A percentile compares a stretch with the other conserved stretches of the same genome.
Evolutionary conservation across 78 protist genomes (phyloP).

Genomic region (Emiliania huxleyi): DNA sequence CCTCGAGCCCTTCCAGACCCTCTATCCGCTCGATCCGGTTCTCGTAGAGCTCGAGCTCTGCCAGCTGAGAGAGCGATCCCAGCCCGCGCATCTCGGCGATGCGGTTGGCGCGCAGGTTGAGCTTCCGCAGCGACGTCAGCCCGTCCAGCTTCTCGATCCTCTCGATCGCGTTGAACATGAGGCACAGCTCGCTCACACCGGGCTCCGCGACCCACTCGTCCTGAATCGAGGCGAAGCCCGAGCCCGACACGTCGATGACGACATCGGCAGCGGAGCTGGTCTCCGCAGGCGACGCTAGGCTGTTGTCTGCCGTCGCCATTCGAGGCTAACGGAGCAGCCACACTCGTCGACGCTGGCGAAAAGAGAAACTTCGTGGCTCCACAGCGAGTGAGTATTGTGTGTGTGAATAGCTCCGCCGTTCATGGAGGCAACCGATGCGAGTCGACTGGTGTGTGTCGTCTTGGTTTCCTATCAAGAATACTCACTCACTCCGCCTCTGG

Average conservation of each 20-base stretch:
- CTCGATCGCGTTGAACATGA: background rate
- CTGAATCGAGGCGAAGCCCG: background rate
- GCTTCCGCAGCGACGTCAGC: background rate
- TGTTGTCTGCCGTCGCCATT: too few relatives aligned
- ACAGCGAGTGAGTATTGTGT: too few relatives aligned
- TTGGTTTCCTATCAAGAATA: too few relatives aligned
- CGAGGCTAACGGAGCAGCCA: too few relatives aligned
- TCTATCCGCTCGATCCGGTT: background rate
- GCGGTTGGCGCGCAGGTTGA: slow-evolving; percentile 10
- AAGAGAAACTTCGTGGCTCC: too few relatives aligned
- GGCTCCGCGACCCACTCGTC: background rate
- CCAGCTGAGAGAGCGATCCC: background rate
- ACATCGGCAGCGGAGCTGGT: too few relatives aligned
- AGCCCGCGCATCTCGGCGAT: background rate
- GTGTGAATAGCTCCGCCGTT: too few relatives aligned
- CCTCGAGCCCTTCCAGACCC: background rate
- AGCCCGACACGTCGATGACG: background rate
- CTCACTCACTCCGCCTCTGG: too few relatives aligned
- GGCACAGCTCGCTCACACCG: background rate
- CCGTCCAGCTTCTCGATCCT: background rate
- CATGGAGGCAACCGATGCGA: too few relatives aligned
- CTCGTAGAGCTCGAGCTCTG: background rate
- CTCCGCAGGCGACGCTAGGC: too few relatives aligned
- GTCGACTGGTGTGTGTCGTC: too few relatives aligned
- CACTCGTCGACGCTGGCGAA: too few relatives aligned